These are phyloP conservation scores for Quercus cerris DNA, from an alignment of 306 rosid species.

Conservation along the genomic window DNA sequence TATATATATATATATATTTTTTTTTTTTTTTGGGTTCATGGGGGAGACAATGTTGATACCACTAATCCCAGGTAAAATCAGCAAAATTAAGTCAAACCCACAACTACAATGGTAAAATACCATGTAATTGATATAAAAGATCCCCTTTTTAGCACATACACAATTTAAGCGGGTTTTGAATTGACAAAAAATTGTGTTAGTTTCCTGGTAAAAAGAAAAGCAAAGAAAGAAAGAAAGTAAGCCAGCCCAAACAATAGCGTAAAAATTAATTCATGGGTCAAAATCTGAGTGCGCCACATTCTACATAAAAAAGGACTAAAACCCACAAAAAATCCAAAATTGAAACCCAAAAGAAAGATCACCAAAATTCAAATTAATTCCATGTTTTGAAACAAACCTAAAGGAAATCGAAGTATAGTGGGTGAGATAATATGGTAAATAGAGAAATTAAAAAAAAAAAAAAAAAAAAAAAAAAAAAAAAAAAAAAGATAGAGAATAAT, in stretches of 20 bases:
- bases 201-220: no score
- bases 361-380: no score
- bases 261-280: not conserved
- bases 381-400: not conserved
- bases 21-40: not conserved
- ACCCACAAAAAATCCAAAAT: not conserved
- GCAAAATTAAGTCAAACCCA: not conserved
- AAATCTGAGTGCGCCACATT: not conserved
- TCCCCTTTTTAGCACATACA: no score
- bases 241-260: not conserved
- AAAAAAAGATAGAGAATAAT: not conserved
- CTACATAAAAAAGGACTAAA: not conserved
- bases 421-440: no score
- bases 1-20: no score
- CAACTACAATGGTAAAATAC: not conserved
- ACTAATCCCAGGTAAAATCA: no score
- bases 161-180: no score
- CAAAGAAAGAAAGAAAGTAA: not conserved
- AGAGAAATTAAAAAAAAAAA: not conserved
- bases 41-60: not conserved
- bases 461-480: not conserved
- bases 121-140: not conserved
- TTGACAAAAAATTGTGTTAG: no score
- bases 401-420: not conserved
- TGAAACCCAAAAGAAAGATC: constrained; percentile 1